A percentile compares a stretch with the other conserved stretches of the same genome.
These are phyloP conservation scores for Hibiscus trionum DNA, from an alignment of 345 rosid species.

Conservation along the genomic window DNA sequence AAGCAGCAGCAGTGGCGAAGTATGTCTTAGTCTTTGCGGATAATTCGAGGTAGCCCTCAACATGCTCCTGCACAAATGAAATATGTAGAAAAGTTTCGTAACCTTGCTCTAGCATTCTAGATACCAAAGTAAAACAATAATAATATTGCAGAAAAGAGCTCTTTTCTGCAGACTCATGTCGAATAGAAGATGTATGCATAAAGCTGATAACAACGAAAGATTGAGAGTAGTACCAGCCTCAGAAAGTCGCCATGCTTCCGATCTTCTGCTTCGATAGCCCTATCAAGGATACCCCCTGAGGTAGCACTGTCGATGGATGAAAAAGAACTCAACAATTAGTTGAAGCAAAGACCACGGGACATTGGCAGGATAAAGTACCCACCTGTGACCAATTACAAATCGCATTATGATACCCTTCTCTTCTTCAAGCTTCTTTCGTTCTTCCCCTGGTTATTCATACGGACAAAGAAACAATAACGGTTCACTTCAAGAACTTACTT, in stretches of 20 bases:
- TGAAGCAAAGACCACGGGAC: background rate
- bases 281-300: constrained; percentile 90
- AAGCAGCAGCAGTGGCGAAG: constrained; percentile 73
- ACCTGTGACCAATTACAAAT: constrained; percentile 98
- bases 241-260: constrained; percentile 87
- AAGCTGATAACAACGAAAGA: background rate
- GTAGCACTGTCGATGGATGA: constrained; percentile 50
- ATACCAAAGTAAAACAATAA: background rate
- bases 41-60: constrained; percentile 93
- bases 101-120: background rate
- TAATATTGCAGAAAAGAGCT: background rate
- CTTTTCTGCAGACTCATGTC: background rate
- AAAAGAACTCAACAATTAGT: background rate
- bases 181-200: constrained; percentile 8
- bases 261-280: constrained; percentile 96
- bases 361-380: background rate
- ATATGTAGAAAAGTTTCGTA: background rate
- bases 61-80: constrained; percentile 63
- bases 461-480: background rate
- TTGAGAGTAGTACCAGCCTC: constrained; percentile 60
- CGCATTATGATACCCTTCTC: constrained; percentile 95
- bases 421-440: constrained; percentile 84
- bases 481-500: background rate
- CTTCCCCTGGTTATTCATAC: constrained; percentile 44
- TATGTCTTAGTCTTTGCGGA: constrained; percentile 86